Evolutionary conservation across 805 yeast species (phyloP).

Genomic region (Hanseniaspora lindneri): DNA sequence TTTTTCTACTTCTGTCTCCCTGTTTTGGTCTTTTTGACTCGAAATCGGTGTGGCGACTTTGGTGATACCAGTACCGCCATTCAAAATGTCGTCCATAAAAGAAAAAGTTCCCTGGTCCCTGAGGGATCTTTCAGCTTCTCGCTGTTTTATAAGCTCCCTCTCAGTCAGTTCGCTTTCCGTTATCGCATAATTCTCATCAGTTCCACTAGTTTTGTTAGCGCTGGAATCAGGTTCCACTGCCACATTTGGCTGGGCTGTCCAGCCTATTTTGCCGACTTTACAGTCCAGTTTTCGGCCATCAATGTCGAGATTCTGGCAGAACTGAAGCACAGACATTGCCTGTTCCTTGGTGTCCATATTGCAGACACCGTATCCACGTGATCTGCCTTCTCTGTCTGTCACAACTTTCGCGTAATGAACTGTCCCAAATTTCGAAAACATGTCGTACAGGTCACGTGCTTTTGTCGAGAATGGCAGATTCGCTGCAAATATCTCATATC

Average conservation of each 20-base stretch:
- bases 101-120: slow-evolving; percentile 15
- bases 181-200: slow-evolving; percentile 2
- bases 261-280: slow-evolving; percentile 49
- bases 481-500: slow-evolving; percentile 56
- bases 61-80: not conserved
- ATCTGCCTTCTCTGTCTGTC: slow-evolving; percentile 53
- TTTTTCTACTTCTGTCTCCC: slow-evolving; percentile 16
- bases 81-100: slow-evolving; percentile 11
- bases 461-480: slow-evolving; percentile 71
- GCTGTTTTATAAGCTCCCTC: slow-evolving; percentile 10
- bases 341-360: slow-evolving; percentile 53
- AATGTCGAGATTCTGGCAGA: slow-evolving; percentile 54
- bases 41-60: not conserved
- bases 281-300: slow-evolving; percentile 74
- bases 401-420: slow-evolving; percentile 76
- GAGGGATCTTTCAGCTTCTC: slow-evolving; percentile 15
- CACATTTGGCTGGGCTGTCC: slow-evolving; percentile 3
- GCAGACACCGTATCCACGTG: slow-evolving; percentile 80
- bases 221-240: not conserved
- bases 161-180: slow-evolving; percentile 3
- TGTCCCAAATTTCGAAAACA: slow-evolving; percentile 65
- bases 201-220: not conserved
- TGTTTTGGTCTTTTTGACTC: not conserved
- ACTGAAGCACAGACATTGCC: slow-evolving; percentile 58
- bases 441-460: slow-evolving; percentile 79